phyloP scores from a whole-genome alignment of 2,329 filamentous ascomycete species.

The Aspergillus ruber region DNA sequence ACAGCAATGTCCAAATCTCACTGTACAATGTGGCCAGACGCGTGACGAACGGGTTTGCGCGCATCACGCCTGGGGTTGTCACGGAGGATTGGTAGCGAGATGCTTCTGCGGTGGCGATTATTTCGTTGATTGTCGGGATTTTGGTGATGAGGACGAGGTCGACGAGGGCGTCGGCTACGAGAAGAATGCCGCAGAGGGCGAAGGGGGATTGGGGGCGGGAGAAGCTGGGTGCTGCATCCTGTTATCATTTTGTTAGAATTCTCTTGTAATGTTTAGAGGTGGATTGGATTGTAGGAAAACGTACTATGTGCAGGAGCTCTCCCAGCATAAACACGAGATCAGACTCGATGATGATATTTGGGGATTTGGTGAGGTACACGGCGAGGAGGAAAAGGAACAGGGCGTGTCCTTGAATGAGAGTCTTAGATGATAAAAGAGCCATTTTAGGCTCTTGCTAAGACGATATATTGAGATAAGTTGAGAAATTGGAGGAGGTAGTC shows the following conservation, averaged over 20 bases:
- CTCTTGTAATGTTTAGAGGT: neutral
- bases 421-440: conserved; percentile 73
- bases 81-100: conserved; percentile 37
- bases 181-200: conserved; percentile 61
- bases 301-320: conserved; percentile 74
- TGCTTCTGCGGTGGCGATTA: conserved; percentile 62
- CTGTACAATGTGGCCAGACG: conserved; percentile 29
- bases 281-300: neutral
- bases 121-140: conserved; percentile 59
- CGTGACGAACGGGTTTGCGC: conserved; percentile 18
- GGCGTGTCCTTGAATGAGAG: conserved; percentile 72
- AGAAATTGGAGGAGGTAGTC: neutral
- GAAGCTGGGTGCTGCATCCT: conserved; percentile 57
- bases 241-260: conserved; percentile 6
- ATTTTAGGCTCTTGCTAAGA: conserved; percentile 44
- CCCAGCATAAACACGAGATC: conserved; percentile 74
- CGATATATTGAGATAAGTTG: neutral
- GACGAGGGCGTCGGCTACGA: conserved; percentile 57
- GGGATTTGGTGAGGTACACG: conserved; percentile 74
- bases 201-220: conserved; percentile 63
- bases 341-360: conserved; percentile 67
- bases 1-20: conserved; percentile 33
- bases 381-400: conserved; percentile 79
- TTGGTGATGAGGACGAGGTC: conserved; percentile 58
- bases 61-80: conserved; percentile 10